These are phyloP conservation scores for Ophiostoma triangulosporum DNA, from an alignment of 2,329 filamentous ascomycete species.

Conservation along the genomic window DNA sequence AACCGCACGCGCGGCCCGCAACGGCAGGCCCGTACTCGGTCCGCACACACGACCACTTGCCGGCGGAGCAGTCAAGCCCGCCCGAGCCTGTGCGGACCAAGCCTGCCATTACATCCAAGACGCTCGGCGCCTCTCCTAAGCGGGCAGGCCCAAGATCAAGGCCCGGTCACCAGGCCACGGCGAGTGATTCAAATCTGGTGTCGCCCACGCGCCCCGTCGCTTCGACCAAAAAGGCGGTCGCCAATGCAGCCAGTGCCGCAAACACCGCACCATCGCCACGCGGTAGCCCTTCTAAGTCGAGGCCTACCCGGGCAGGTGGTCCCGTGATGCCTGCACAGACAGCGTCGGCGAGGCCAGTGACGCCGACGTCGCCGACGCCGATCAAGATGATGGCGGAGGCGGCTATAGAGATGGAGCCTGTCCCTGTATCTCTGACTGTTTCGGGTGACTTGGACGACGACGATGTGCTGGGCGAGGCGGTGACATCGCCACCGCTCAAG, in stretches of 20 bases:
- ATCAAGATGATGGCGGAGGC: neutral
- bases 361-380: constrained; percentile 6
- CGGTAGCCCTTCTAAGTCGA: constrained; percentile 22
- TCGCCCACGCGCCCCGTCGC: constrained; percentile 29
- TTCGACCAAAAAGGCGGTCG: constrained; percentile 15
- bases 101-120: constrained; percentile 32
- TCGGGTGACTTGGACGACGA: neutral
- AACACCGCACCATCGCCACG: constrained; percentile 7
- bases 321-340: neutral
- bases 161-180: constrained; percentile 34
- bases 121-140: constrained; percentile 39
- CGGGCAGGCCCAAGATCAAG: constrained; percentile 32
- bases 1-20: constrained; percentile 44
- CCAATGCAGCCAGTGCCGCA: neutral
- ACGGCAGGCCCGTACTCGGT: constrained; percentile 54
- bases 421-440: neutral
- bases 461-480: constrained; percentile 10
- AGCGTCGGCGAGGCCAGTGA: neutral
- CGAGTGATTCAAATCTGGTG: constrained; percentile 36
- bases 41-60: constrained; percentile 34
- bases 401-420: neutral
- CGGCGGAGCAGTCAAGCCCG: constrained; percentile 32
- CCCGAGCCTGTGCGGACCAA: constrained; percentile 31
- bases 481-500: constrained; percentile 30
- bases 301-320: constrained; percentile 2